Percentiles rank a stretch among this genome's conserved stretches.
These are phyloP conservation scores for Suhomyces sp. DNA, from an alignment of 805 yeast genomes.

Conservation along the genomic window DNA sequence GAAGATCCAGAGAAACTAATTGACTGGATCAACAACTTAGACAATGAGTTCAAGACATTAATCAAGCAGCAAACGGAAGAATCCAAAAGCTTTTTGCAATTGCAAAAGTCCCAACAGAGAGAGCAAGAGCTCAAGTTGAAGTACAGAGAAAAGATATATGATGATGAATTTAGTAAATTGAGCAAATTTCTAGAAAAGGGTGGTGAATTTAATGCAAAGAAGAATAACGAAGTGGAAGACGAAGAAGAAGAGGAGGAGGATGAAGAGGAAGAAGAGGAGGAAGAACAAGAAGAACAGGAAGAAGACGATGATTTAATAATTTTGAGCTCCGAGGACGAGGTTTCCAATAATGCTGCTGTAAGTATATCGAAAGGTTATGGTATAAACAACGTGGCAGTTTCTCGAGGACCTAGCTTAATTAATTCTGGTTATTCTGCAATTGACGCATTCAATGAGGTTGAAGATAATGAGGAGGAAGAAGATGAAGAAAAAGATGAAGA, in stretches of 20 bases:
- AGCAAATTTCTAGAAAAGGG: not conserved
- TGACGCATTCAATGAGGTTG: not conserved
- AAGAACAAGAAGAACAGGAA: conserved; percentile 1
- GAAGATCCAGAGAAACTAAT: conserved; percentile 19
- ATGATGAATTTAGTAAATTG: conserved; percentile 25
- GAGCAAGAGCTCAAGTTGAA: conserved; percentile 19
- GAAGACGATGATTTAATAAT: conserved; percentile 3
- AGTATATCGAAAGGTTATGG: not conserved
- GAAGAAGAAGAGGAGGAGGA: conserved; percentile 2
- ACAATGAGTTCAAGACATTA: conserved; percentile 18
- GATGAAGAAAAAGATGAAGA: not conserved
- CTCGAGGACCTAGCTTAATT: not conserved
- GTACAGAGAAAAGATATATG: conserved; percentile 21
- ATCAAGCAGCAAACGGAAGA: conserved; percentile 18
- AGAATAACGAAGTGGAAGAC: not conserved
- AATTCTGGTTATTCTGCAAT: not conserved
- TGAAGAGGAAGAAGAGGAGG: not conserved
- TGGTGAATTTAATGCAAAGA: not conserved
- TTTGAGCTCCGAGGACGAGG: conserved; percentile 3
- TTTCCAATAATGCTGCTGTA: not conserved
- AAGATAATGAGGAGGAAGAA: not conserved
- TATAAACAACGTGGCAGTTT: not conserved
- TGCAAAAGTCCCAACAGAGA: conserved; percentile 5
- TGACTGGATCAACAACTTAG: conserved; percentile 30
- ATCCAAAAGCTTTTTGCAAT: conserved; percentile 11